Conservation (phyloP, 257 asterid genomes). For the Nicotiana paniculata region DNA sequence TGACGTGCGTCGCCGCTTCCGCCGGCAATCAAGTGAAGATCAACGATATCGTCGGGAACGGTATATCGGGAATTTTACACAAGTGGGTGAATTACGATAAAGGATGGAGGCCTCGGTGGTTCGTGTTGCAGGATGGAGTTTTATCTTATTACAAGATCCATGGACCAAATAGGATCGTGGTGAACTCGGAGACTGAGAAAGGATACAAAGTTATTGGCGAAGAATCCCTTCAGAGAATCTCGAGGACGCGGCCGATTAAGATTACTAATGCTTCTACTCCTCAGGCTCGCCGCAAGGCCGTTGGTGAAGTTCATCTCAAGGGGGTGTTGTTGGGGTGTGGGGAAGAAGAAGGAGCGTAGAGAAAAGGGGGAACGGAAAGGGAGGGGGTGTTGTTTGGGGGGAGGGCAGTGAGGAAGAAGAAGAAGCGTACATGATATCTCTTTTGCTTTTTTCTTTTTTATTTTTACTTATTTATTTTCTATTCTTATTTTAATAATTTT, state of each 20-base stretch:
- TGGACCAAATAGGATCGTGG: constrained; percentile 72
- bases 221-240: constrained; percentile 51
- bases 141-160: constrained; percentile 91
- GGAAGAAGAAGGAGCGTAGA: too few relatives aligned
- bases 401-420: too few relatives aligned
- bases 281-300: constrained; percentile 45
- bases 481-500: too few relatives aligned
- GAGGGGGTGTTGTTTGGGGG: too few relatives aligned
- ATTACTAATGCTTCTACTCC: constrained; percentile 21
- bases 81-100: constrained; percentile 96
- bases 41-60: constrained; percentile 77
- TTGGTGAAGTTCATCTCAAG: constrained; percentile 98
- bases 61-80: constrained; percentile 66
- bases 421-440: too few relatives aligned
- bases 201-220: constrained; percentile 89
- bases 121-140: constrained; percentile 91
- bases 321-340: neutral
- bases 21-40: constrained; percentile 48
- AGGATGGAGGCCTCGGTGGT: constrained; percentile 98
- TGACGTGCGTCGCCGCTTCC: constrained; percentile 15
- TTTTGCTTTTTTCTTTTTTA: too few relatives aligned
- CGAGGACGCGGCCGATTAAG: constrained; percentile 30
- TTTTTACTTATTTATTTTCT: too few relatives aligned
- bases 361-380: too few relatives aligned
- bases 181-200: constrained; percentile 55